These are phyloP conservation scores for Diphasiastrum complanatum DNA, from an alignment of 83 land plant genomes.

Conservation along the genomic window DNA sequence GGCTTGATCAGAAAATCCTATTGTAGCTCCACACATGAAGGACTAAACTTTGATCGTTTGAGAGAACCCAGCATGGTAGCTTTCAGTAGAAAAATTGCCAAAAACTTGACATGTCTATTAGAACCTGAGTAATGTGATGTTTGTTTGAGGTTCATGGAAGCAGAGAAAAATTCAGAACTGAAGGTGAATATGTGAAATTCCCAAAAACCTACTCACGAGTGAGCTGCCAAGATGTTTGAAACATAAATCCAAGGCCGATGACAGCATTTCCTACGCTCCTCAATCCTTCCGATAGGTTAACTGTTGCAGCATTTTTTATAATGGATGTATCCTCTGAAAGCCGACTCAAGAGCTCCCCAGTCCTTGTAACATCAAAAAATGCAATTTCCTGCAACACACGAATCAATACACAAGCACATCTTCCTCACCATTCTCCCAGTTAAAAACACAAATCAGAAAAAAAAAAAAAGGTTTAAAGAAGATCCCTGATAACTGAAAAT, in stretches of 20 bases:
- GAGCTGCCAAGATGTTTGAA: conserved; percentile 82
- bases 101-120: no score
- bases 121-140: no score
- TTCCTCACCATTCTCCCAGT: no score
- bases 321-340: conserved; percentile 94
- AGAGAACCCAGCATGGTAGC: no score
- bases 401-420: neutral
- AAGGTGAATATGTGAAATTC: no score
- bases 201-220: conserved; percentile 78
- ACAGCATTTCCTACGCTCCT: conserved; percentile 65
- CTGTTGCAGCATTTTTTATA: conserved; percentile 96
- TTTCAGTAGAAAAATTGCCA: no score
- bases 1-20: no score
- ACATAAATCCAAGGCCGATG: conserved; percentile 89
- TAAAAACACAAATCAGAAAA: neutral
- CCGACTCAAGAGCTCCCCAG: conserved; percentile 94
- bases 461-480: neutral
- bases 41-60: no score
- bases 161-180: no score
- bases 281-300: conserved; percentile 88
- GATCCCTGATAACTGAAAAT: neutral
- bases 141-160: no score
- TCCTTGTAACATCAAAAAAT: conserved; percentile 89
- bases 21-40: no score
- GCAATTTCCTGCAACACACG: conserved; percentile 73